Evolutionary conservation across 2,329 filamentous ascomycete species (phyloP).

Genomic region (Dactylonectria macrodidyma): DNA sequence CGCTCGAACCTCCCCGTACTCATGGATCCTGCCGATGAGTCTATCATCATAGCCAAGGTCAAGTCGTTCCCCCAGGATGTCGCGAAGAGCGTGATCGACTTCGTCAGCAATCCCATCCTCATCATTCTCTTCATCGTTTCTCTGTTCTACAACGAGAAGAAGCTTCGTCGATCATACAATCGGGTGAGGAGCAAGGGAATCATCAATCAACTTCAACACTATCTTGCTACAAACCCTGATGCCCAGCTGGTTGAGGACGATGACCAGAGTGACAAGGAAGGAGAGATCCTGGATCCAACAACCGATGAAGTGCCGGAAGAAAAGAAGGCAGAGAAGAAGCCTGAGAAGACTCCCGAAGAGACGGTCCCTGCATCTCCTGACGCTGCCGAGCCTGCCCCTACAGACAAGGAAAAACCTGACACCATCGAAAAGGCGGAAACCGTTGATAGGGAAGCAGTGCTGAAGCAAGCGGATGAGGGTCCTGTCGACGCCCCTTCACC

Average conservation of each 20-base stretch:
- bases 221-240: constrained; percentile 17
- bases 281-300: background rate
- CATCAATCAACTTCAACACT: constrained; percentile 45
- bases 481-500: constrained; percentile 4
- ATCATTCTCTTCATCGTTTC: constrained; percentile 61
- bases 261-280: constrained; percentile 37
- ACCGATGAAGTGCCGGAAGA: background rate
- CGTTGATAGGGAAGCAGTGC: background rate
- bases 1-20: constrained; percentile 51
- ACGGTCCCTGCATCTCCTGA: constrained; percentile 22
- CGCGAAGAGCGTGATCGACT: constrained; percentile 65
- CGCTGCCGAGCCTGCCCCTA: constrained; percentile 16
- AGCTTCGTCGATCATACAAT: constrained; percentile 58
- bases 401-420: constrained; percentile 16
- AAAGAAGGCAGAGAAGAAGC: constrained; percentile 17
- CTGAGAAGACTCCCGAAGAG: constrained; percentile 24
- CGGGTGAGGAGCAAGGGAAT: constrained; percentile 50
- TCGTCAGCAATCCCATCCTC: constrained; percentile 69
- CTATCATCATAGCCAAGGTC: constrained; percentile 65
- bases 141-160: constrained; percentile 62
- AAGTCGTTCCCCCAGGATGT: constrained; percentile 66
- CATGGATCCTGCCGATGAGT: constrained; percentile 51
- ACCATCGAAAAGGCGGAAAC: constrained; percentile 18
- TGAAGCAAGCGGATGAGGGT: background rate
- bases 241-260: constrained; percentile 32